Evolutionary conservation across 225 moss, liverwort and hornwort genomes (phyloP), one percentile per base, ranked within the genome.

Genomic region (Sphagnum contortum): DNA sequence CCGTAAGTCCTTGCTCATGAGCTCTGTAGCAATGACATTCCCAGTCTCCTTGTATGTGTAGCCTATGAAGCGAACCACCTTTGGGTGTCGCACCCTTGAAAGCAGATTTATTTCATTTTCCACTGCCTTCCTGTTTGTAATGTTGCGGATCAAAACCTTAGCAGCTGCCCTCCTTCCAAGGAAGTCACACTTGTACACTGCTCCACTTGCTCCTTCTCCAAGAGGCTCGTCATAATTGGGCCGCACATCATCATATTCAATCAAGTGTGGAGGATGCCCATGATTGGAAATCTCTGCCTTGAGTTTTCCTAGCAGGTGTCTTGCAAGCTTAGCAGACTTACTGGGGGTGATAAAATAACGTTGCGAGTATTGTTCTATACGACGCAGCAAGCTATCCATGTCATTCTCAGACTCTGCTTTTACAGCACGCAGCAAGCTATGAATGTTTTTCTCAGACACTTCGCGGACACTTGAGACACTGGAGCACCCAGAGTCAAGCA

Each of bases 41-140:
- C 65, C 58, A 46, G 70, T 73, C 47, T 66, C 70, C 9, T 65
- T 61, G 49, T 66, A 29, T 52, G 79, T 53, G 57, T 82, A 73
- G 4, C 82, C 79, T 14, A 82, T 82, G 63, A 82, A 82, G 57
- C 76, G 78, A 65, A 73, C 71, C 73, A 82, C 56, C 60, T 82
- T 82, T 60, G 75, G 69, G 12, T 82, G 82, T n/a, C 71, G 75
- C 52, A 82, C 61, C 13, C 50, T 64, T 8, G 75, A 72, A 13
- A 79, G 49, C 49, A 60, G 9, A 66, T 73, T 73, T 2, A 79
- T 69, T 51, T 71, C 68, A 14, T 71, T 70, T 68, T 76, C 73
- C 62, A 82, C 12, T 9, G 29, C 14, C 48, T 57, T 76, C 13
- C 73, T 68, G 63, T 75, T 75, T 11, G 65, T 70, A 48, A 62